Conservation (phyloP, 2,329 filamentous ascomycete species). For the Xylaria polymorpha region DNA sequence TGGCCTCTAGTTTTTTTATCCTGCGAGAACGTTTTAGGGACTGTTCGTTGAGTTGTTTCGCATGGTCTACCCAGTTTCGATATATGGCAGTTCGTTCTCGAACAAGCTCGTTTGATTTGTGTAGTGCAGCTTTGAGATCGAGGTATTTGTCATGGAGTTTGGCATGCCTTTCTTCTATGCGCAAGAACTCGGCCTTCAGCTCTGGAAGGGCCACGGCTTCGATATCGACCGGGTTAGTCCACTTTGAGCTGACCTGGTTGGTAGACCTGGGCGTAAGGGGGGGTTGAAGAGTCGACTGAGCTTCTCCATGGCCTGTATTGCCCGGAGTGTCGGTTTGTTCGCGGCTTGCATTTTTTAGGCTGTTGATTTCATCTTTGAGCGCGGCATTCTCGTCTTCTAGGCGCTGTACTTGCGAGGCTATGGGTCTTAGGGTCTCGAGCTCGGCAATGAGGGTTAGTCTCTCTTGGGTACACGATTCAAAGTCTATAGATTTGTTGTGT, state of each 20-base stretch:
- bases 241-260: conserved; percentile 42
- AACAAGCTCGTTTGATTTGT: conserved; percentile 52
- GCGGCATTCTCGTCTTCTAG: conserved; percentile 58
- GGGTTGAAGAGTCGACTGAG: conserved; percentile 36
- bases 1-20: conserved; percentile 57
- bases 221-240: conserved; percentile 32
- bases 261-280: conserved; percentile 46
- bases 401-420: conserved; percentile 49
- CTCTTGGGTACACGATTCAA: conserved; percentile 36
- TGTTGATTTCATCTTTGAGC: conserved; percentile 54
- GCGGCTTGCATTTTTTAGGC: conserved; percentile 44
- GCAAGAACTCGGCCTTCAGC: conserved; percentile 51
- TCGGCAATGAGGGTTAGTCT: conserved; percentile 50
- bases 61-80: conserved; percentile 60
- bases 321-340: conserved; percentile 24
- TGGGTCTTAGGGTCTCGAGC: conserved; percentile 50
- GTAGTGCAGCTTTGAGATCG: conserved; percentile 44
- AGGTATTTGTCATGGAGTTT: conserved; percentile 50
- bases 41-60: conserved; percentile 55
- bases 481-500: conserved; percentile 27
- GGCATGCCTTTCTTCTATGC: conserved; percentile 55
- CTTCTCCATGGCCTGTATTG: conserved; percentile 17
- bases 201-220: conserved; percentile 39
- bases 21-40: conserved; percentile 48
- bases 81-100: conserved; percentile 57